phyloP scores from a whole-genome alignment of 1,284 basidiomycete species.

The Cystobasidium slooffiae region DNA sequence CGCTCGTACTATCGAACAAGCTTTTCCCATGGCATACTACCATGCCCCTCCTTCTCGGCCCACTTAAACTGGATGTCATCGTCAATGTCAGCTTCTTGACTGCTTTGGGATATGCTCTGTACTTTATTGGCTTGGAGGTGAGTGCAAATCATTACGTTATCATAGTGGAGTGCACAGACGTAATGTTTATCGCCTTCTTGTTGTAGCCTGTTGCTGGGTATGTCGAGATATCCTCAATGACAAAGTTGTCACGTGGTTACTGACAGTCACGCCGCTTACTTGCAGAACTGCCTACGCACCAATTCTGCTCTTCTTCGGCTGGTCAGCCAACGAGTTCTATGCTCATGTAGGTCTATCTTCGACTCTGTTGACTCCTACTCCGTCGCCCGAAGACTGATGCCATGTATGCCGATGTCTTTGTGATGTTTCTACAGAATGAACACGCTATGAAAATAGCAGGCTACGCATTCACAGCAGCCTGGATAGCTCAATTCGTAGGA shows the following conservation, averaged over 20 bases:
- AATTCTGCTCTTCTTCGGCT: conserved; percentile 49
- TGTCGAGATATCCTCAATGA: background rate
- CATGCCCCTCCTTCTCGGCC: conserved; percentile 40
- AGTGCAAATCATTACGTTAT: too few relatives aligned
- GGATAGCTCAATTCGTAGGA: conserved; percentile 54
- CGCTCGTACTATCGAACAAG: conserved; percentile 48
- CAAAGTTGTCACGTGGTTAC: conserved; percentile 1
- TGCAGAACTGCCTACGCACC: conserved; percentile 51
- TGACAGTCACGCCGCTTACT: background rate
- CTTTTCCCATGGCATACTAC: conserved; percentile 40
- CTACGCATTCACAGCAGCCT: conserved; percentile 45
- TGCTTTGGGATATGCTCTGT: conserved; percentile 48
- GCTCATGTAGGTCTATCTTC: conserved; percentile 19
- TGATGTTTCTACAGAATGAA: conserved; percentile 18
- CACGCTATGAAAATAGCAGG: conserved; percentile 47
- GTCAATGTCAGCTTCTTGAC: conserved; percentile 47
- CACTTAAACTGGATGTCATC: conserved; percentile 38
- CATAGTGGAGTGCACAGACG: too few relatives aligned
- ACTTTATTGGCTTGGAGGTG: conserved; percentile 53
- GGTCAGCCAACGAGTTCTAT: conserved; percentile 50
- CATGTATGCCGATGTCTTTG: background rate
- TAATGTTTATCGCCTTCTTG: too few relatives aligned
- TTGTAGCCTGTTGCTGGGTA: conserved; percentile 38
- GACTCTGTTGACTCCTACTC: background rate
- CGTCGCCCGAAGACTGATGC: too few relatives aligned